These are phyloP conservation scores for Quercus lobata DNA, from an alignment of 331 rosid species.

Conservation along the genomic window DNA sequence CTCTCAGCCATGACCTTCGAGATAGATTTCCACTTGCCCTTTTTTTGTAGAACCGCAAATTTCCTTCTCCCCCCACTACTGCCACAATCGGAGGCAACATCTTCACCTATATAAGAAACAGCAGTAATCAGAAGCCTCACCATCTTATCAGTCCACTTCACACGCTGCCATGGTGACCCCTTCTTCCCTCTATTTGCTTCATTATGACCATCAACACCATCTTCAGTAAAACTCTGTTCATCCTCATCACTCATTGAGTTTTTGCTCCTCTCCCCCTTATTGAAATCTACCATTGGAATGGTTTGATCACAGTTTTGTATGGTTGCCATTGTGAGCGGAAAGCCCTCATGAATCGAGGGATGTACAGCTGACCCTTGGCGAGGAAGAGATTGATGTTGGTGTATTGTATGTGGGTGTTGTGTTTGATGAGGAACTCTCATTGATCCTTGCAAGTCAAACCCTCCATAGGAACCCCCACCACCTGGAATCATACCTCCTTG, in stretches of 20 bases:
- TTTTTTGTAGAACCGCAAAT: conserved; percentile 61
- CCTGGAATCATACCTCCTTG: conserved; percentile 68
- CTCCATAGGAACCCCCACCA: conserved; percentile 59
- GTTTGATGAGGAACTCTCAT: conserved; percentile 44
- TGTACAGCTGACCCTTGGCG: conserved; percentile 49
- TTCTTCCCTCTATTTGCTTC: conserved; percentile 59
- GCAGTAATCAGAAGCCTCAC: conserved; percentile 89
- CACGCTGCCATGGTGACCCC: conserved; percentile 80
- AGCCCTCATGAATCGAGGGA: conserved; percentile 54
- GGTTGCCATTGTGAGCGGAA: conserved; percentile 55
- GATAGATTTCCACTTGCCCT: conserved; percentile 90
- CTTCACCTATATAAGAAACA: conserved; percentile 78
- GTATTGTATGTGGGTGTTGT: conserved; percentile 46
- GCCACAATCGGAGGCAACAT: conserved; percentile 38
- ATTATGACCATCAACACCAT: conserved; percentile 50
- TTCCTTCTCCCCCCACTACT: conserved; percentile 62
- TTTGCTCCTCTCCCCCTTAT: conserved; percentile 61
- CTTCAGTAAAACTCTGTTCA: conserved; percentile 65
- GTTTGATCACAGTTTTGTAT: conserved; percentile 53
- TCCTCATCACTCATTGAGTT: conserved; percentile 76
- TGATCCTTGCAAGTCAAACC: conserved; percentile 68
- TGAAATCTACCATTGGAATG: conserved; percentile 50
- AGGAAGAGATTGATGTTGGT: conserved; percentile 48
- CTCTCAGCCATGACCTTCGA: conserved; percentile 96
- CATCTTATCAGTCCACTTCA: conserved; percentile 94